Evolutionary conservation across 129 eudicot species (phyloP), one percentile per base, ranked within the genome.

Genomic region (Lactuca saligna): DNA sequence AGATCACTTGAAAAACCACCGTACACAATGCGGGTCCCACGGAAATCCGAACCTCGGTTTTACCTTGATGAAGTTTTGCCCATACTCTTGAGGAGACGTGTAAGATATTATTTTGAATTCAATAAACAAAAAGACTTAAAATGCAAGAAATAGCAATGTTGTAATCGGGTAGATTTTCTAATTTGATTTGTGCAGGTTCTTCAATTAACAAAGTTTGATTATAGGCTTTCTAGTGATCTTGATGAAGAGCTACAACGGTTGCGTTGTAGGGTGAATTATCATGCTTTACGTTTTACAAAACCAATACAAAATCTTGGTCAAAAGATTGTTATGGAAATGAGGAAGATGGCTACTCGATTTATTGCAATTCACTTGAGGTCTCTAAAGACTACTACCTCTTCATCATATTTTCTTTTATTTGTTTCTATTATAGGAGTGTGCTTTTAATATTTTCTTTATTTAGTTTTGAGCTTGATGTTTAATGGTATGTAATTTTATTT

Each of bases 1-100:
- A 82, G 95, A 75, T 89, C 95, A 41, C 88, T 93, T 92, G 92
- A 89, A 17, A 89, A 85, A 75, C 95, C 95, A 35, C 98, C 98
- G 12, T 93, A 93, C 64, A 93, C 96, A n/a, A 93, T 93, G 98
- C 95, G 98, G 15, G 98, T 93, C 63, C 98, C 98, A 9, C 74
- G 98, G 63, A 93, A 81, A 85, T 93, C 98, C 31, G 96, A 90
- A 65, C 92, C 98, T 54, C 88, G 80, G 54, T 90, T 86, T 85
- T 93, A 93, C 66, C 72, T 89, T 4, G 88, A 89, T 61, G 83
- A 86, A 85, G 98, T 93, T 5, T 62, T 93, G 61, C 98, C 98
- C 7, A 82, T 82, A 76, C 91, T 93, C 32, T 8, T 66, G 68
- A 85, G 91, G 78, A 84, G 98, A 83, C 95, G 84, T 69, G 98